phyloP scores from a whole-genome alignment of 2,329 filamentous ascomycete species.

The Lasiodiplodia sp. region DNA sequence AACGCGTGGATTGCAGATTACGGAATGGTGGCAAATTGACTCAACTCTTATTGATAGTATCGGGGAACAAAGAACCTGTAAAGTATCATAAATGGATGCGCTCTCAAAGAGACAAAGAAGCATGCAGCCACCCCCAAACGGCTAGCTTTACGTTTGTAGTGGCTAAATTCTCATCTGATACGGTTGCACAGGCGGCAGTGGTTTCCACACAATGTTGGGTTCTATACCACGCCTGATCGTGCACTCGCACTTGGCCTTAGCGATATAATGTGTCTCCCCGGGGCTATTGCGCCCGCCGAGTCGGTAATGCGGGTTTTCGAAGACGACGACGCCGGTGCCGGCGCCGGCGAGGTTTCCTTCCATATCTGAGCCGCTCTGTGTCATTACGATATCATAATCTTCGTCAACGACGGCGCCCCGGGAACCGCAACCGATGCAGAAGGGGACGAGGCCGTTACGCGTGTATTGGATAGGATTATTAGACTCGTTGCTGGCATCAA shows the following conservation, averaged over 20 bases:
- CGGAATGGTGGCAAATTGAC: neutral
- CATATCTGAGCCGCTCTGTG: neutral
- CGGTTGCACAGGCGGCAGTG: neutral
- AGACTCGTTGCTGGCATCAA: neutral
- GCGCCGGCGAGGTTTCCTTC: constrained; percentile 5
- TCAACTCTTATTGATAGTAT: neutral
- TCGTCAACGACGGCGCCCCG: constrained; percentile 1
- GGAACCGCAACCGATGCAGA: neutral
- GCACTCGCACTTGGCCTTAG: neutral
- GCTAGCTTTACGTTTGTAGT: neutral
- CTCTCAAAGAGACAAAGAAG: neutral
- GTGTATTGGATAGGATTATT: neutral
- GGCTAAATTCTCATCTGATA: neutral
- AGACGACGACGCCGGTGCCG: neutral
- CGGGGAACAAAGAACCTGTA: neutral
- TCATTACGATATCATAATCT: constrained; percentile 1
- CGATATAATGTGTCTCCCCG: neutral
- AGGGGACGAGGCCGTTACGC: constrained; percentile 5
- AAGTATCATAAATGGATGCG: neutral
- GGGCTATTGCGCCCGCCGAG: neutral
- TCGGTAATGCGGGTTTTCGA: constrained; percentile 3
- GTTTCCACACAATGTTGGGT: neutral
- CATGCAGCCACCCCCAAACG: neutral
- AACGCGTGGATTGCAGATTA: neutral
- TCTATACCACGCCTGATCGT: neutral